Evolutionary conservation across 768 basidiomycete genomes (phyloP), one percentile per base, ranked within the genome.

Genomic region (Lentinula boryana): DNA sequence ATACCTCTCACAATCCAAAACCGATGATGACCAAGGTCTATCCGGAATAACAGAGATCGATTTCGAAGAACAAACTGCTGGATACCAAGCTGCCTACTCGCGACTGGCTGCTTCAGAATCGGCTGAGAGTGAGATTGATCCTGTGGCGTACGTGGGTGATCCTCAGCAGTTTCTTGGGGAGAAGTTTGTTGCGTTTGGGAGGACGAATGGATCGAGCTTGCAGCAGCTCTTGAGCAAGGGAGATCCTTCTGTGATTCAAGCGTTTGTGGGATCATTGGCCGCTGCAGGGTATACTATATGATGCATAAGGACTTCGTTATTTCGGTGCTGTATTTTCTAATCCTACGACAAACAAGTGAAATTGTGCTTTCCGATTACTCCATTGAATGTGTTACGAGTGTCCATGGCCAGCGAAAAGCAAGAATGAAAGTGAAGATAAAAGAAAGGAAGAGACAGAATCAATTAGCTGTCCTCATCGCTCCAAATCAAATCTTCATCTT

Each of bases 81-180:
- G 94, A 1, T 98, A 98, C 73, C 97, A 98, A 68, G 92, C 93
- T 0, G 91, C 93, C 4, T 98, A 95, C 75, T 94, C 94, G 56
- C 84, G 89, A 38, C 81, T 98, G 16, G 95, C 94, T 0, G 91
- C 96, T 1, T 87, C 88, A 1, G 89, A 91, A 64, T 74, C 72
- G 1, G 71, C 71, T 0, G 76, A 79, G 44, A 23, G 15, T 40
- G 55, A 36, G 13, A 27, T 40, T 0, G 91, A 93, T 69, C 86
- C 86, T 0, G 83, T 87, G 9, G 80, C 74, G 10, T 83, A 87
- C 66, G 79, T 86, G 2, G 74, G 72, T 18, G 78, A 88, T 65
- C 81, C 84, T n/a, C 73, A 79, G 50, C 76, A 75, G 50, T 87
- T 78, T 62, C 70, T 87, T 23, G 78, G 82, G 0, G 76, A 78